Evolutionary conservation across 306 rosid species (phyloP), one percentile per base, ranked within the genome.

Genomic region (Castanea crenata): DNA sequence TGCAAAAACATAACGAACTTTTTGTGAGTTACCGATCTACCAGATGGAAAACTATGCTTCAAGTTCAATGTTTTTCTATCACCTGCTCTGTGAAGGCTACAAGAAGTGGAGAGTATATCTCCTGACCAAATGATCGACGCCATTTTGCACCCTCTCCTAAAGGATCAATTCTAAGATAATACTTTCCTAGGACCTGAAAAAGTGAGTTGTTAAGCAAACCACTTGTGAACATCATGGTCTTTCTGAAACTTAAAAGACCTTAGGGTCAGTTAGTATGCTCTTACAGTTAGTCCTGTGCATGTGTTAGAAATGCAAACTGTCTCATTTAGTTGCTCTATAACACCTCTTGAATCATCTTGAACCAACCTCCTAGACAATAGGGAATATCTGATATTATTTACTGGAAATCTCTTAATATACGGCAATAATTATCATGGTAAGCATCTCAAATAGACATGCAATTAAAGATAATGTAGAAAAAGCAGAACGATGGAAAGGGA

Each of bases 71-170:
- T 46, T 46, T 34, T 51, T 78, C 76, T 57, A 65, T 79, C 70
- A 87, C 89, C 86, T 89, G 90, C 81, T 91, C 89, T 32, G 97
- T 35, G 87, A 94, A 92, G 76, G 97, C 98, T 74, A 94, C 72
- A 67, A 94, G 96, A 35, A 94, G 85, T 1, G 98, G 97, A 1
- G 97, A 91, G 85, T 83, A 94, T 77, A 91, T 89, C 89, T 94
- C 94, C 82, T 94, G 98, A 67, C 97, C 98, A 81, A 88, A 83
- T 73, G 94, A 82, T 63, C 98, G 93, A 77, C 97, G 93, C 98
- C 98, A 94, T 81, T 85, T 91, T 14, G 93, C 92, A 74, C 98
- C 97, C 76, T 91, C 92, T 80, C 94, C 97, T 15, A 82, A 64
- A 31, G 91, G 93, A 64, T 94, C 98, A 6, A 94, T 86, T 87